Evolutionary conservation across 2,329 filamentous ascomycete species (phyloP).

Genomic region (Berkeleyomyces basicola): DNA sequence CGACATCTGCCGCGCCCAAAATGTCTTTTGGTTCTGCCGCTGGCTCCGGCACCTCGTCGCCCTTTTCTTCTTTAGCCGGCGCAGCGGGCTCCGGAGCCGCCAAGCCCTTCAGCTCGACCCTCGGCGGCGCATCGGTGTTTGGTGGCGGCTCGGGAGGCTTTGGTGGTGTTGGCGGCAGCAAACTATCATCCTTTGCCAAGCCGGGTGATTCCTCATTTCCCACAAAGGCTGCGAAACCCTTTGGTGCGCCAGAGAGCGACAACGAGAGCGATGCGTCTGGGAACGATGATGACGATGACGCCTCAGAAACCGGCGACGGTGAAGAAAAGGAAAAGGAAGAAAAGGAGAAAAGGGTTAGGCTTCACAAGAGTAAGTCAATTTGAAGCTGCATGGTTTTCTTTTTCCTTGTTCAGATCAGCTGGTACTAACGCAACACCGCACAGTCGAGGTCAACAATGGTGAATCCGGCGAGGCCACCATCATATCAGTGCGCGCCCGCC

Average conservation of each 20-base stretch:
- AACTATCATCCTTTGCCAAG: slow-evolving; percentile 39
- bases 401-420: not conserved
- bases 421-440: slow-evolving; percentile 4
- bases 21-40: slow-evolving; percentile 31
- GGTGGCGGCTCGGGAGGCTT: slow-evolving; percentile 35
- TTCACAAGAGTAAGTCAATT: slow-evolving; percentile 48
- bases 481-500: slow-evolving; percentile 62
- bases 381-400: not conserved
- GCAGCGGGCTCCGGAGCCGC: slow-evolving; percentile 20
- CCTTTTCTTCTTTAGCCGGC: slow-evolving; percentile 27
- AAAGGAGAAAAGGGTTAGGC: slow-evolving; percentile 30
- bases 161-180: slow-evolving; percentile 38
- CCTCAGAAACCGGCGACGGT: slow-evolving; percentile 32
- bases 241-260: slow-evolving; percentile 59
- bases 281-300: slow-evolving; percentile 24
- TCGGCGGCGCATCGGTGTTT: slow-evolving; percentile 27
- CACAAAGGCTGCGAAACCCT: slow-evolving; percentile 51
- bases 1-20: slow-evolving; percentile 22
- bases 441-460: slow-evolving; percentile 63
- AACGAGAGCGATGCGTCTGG: slow-evolving; percentile 29
- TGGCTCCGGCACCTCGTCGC: slow-evolving; percentile 23
- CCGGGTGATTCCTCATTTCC: slow-evolving; percentile 32
- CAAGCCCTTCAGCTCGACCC: slow-evolving; percentile 30
- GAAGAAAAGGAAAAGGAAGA: slow-evolving; percentile 37
- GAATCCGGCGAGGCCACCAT: slow-evolving; percentile 68